Percentiles rank a stretch among this genome's conserved stretches.
phyloP scores from a whole-genome alignment of 768 basidiomycete species.

The Ramaria sp. region DNA sequence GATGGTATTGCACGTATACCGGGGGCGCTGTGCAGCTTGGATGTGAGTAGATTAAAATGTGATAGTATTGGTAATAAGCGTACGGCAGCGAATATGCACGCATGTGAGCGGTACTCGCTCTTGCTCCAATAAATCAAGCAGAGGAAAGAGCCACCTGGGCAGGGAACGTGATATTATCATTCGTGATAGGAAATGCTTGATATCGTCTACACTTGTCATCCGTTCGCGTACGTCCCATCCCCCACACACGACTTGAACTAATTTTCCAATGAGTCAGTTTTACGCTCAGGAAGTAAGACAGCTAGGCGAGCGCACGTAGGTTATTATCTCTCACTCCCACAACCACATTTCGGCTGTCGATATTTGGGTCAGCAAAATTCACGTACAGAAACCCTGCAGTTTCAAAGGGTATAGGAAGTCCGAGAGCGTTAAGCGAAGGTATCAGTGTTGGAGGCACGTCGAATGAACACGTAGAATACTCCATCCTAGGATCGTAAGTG shows the following conservation, averaged over 20 bases:
- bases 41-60: background rate
- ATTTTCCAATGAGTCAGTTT: background rate
- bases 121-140: conserved; percentile 13
- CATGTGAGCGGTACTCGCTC: background rate
- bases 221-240: conserved; percentile 12
- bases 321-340: conserved; percentile 4
- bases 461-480: conserved; percentile 13
- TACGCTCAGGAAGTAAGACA: background rate
- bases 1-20: conserved; percentile 13
- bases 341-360: conserved; percentile 8
- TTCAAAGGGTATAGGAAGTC: background rate
- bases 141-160: conserved; percentile 10
- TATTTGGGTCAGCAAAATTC: conserved; percentile 10
- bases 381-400: conserved; percentile 11
- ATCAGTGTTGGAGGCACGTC: conserved; percentile 11
- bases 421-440: conserved; percentile 11
- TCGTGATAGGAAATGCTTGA: conserved; percentile 4
- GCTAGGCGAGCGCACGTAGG: conserved; percentile 1
- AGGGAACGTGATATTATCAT: conserved; percentile 6
- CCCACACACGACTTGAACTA: conserved; percentile 9
- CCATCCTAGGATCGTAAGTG: conserved; percentile 14
- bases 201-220: conserved; percentile 8
- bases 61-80: background rate
- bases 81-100: conserved; percentile 4
- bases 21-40: conserved; percentile 10